Percentiles rank a stretch among this genome's conserved stretches.
These are phyloP conservation scores for Solanum ahanhuiri DNA, from an alignment of 257 asterid species.

Conservation along the genomic window DNA sequence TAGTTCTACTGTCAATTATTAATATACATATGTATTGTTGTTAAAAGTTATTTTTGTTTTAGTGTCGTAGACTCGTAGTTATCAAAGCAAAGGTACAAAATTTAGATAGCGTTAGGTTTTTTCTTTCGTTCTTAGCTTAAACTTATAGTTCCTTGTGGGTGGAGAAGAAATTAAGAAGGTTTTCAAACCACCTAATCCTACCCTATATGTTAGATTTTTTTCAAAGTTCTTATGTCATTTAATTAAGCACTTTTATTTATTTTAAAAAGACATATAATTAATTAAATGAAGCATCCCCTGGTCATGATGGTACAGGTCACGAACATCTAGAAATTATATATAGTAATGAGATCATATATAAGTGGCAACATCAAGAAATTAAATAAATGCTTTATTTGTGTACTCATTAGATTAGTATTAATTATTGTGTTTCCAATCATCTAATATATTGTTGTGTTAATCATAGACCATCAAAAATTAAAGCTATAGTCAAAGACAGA, in stretches of 20 bases:
- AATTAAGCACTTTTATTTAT: not conserved
- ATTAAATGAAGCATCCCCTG: not conserved
- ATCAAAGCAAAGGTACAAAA: conserved; percentile 7
- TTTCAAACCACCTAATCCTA: conserved; percentile 11
- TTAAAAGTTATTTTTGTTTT: no score
- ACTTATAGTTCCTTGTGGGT: not conserved
- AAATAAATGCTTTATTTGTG: not conserved
- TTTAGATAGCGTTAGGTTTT: not conserved
- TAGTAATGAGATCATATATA: not conserved
- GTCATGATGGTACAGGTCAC: not conserved
- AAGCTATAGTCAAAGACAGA: no score
- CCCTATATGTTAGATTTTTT: conserved; percentile 5
- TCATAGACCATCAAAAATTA: no score
- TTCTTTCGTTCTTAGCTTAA: not conserved
- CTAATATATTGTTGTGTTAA: no score
- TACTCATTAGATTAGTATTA: not conserved
- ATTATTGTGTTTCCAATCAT: not conserved
- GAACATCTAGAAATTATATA: not conserved
- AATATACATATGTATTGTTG: no score
- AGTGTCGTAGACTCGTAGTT: not conserved
- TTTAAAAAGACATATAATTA: not conserved
- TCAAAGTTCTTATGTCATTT: conserved; percentile 18
- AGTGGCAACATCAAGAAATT: not conserved
- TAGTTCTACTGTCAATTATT: accelerated
- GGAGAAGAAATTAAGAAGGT: not conserved